phyloP scores from a whole-genome alignment of 2,329 filamentous ascomycete species.

The Phoma sp. region DNA sequence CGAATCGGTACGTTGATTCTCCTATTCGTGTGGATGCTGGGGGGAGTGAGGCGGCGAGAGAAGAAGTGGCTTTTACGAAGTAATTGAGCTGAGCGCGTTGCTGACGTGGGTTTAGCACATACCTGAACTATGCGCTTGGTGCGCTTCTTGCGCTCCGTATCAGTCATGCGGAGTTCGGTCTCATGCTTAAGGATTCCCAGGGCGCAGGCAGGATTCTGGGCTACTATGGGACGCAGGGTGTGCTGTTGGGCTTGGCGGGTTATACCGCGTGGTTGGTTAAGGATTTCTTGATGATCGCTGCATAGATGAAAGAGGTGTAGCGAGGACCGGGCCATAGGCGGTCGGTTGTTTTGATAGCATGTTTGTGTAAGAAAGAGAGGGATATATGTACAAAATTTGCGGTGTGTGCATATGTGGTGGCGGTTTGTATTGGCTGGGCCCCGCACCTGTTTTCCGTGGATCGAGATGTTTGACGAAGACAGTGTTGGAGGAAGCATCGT shows the following conservation, averaged over 20 bases:
- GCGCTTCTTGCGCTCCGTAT: constrained; percentile 49
- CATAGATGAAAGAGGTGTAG: background rate
- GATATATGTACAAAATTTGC: no score
- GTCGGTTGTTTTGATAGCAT: no score
- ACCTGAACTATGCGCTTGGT: constrained; percentile 48
- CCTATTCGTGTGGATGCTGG: no score
- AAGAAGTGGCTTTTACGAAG: no score
- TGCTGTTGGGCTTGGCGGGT: constrained; percentile 35
- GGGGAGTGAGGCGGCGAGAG: no score
- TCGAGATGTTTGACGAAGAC: no score
- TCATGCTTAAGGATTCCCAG: constrained; percentile 33
- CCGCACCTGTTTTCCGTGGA: no score
- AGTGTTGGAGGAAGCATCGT: no score
- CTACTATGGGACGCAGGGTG: constrained; percentile 40
- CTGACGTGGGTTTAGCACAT: constrained; percentile 21
- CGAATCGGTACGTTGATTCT: constrained; percentile 31
- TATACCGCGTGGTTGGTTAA: constrained; percentile 42
- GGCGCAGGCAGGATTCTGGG: constrained; percentile 36
- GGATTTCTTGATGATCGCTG: constrained; percentile 34
- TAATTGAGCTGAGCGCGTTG: background rate
- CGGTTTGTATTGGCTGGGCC: no score
- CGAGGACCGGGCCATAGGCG: no score
- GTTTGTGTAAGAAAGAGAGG: no score
- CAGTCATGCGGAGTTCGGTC: constrained; percentile 49
- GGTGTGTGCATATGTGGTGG: no score